These are phyloP conservation scores for Grigorovia jiainica DNA, from an alignment of 805 yeast species.

Conservation along the genomic window DNA sequence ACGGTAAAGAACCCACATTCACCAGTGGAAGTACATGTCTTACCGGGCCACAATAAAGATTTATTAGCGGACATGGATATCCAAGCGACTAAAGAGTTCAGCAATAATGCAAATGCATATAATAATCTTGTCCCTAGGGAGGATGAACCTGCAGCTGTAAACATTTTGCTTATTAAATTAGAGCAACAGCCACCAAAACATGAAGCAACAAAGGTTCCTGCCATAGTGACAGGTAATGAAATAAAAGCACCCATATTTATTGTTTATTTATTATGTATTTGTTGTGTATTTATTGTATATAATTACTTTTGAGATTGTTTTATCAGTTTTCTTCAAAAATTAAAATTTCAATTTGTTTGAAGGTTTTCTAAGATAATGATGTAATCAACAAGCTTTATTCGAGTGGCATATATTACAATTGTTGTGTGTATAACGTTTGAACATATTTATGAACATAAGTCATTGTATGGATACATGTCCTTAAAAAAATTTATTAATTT, in stretches of 20 bases:
- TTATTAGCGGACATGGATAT: constrained; percentile 70
- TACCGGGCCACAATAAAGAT: constrained; percentile 63
- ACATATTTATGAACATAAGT: no score
- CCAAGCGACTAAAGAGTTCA: constrained; percentile 86
- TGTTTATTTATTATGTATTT: background rate
- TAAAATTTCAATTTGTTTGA: no score
- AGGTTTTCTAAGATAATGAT: no score
- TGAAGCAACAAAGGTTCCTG: constrained; percentile 55
- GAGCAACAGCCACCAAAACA: constrained; percentile 78
- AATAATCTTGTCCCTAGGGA: constrained; percentile 77
- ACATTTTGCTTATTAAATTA: constrained; percentile 47
- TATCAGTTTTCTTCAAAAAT: no score
- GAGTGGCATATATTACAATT: no score
- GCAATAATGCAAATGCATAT: constrained; percentile 68
- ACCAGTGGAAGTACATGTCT: constrained; percentile 70
- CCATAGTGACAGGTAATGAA: constrained; percentile 61
- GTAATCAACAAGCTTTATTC: no score
- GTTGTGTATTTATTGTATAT: no score
- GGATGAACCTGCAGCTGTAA: constrained; percentile 49
- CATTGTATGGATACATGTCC: no score
- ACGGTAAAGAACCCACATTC: constrained; percentile 92
- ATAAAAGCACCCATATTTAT: constrained; percentile 52
- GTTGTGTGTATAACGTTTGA: no score
- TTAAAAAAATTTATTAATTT: no score
- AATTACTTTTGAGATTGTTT: no score